Evolutionary conservation across 2,329 filamentous ascomycete species (phyloP).

Genomic region (Aureobasidium sp.): DNA sequence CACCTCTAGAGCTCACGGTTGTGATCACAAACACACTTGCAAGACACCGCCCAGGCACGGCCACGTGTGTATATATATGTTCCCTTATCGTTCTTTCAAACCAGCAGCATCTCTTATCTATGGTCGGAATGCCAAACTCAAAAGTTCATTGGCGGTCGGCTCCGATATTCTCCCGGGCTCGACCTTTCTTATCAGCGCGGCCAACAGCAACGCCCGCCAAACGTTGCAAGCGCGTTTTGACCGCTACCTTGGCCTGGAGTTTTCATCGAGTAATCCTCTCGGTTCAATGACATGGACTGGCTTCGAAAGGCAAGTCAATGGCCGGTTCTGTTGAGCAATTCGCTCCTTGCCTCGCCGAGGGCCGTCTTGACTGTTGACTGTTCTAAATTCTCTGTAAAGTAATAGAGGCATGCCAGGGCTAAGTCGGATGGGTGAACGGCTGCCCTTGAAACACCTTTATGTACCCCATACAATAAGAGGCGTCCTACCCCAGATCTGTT

Average conservation of each 20-base stretch:
- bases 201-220: not conserved
- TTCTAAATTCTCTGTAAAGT: not conserved
- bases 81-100: not conserved
- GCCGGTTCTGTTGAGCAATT: not conserved
- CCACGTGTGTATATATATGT: not conserved
- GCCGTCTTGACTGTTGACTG: not conserved
- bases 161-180: not conserved
- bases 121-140: not conserved
- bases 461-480: constrained; percentile 11
- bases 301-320: not conserved
- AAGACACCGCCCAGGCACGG: too few relatives aligned
- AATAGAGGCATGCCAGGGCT: not conserved
- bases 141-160: not conserved
- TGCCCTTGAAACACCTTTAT: not conserved
- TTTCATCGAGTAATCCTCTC: constrained; percentile 11
- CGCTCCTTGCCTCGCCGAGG: not conserved
- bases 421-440: not conserved
- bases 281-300: not conserved
- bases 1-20: not conserved
- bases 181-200: not conserved
- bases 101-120: not conserved
- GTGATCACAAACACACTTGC: not conserved
- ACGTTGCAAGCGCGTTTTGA: constrained; percentile 1
- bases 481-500: constrained; percentile 6
- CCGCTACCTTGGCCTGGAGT: not conserved